These are phyloP conservation scores for Myxozyma sirexii DNA, from an alignment of 805 yeast genomes.

Conservation along the genomic window DNA sequence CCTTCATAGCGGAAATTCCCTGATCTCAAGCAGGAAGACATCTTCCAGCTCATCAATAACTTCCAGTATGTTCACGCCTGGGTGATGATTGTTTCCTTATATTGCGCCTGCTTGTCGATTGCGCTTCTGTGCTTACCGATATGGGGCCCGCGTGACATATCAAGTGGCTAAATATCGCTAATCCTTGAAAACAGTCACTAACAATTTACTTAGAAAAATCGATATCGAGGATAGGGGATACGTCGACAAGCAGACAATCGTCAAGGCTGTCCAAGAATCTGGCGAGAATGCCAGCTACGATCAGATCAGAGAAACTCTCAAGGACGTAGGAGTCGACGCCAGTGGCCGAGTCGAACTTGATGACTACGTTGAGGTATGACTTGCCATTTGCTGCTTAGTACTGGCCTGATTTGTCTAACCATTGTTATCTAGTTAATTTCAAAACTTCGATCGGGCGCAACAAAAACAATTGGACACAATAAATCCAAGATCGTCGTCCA, in stretches of 20 bases:
- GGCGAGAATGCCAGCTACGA: constrained; percentile 82
- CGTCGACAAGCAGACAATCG: constrained; percentile 87
- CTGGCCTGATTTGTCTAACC: too few relatives aligned
- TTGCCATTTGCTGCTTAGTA: background rate
- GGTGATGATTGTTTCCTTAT: too few relatives aligned
- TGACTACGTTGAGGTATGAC: constrained; percentile 74
- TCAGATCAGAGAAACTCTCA: constrained; percentile 89
- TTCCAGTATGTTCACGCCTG: constrained; percentile 51
- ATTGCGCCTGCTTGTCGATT: too few relatives aligned
- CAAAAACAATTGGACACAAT: constrained; percentile 31
- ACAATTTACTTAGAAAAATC: constrained; percentile 51
- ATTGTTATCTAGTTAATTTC: constrained; percentile 25
- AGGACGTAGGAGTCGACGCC: constrained; percentile 89
- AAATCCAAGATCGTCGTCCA: constrained; percentile 79
- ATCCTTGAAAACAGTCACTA: too few relatives aligned
- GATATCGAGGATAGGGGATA: constrained; percentile 93
- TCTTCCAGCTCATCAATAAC: constrained; percentile 81
- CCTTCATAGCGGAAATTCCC: constrained; percentile 77
- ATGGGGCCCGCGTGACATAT: too few relatives aligned
- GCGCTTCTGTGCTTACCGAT: too few relatives aligned
- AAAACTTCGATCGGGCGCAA: constrained; percentile 32
- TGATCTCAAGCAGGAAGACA: constrained; percentile 77
- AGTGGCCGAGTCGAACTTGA: constrained; percentile 96
- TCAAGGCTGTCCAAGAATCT: constrained; percentile 74
- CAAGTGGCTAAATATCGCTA: too few relatives aligned